phyloP scores from a whole-genome alignment of 208 protist genomes.

The Vickermania spadyakhi region DNA sequence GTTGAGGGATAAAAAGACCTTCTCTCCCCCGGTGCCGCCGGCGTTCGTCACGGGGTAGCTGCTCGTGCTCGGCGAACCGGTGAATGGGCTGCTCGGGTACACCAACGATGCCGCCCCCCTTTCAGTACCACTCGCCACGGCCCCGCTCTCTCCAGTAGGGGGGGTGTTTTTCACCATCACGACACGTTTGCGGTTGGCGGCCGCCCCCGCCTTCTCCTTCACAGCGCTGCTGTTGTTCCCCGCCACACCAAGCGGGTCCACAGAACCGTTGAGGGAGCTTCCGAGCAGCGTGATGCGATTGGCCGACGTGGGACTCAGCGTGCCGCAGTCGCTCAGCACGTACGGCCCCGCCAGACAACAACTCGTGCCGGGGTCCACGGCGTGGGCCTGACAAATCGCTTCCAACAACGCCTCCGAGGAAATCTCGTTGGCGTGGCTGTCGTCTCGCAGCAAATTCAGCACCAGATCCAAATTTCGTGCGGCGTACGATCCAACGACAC shows the following conservation, averaged over 20 bases:
- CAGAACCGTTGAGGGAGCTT: background rate
- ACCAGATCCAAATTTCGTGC: constrained; percentile 14
- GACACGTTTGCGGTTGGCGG: background rate
- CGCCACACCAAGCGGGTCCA: background rate
- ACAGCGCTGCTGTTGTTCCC: background rate
- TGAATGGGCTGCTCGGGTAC: background rate
- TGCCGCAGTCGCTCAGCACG: background rate
- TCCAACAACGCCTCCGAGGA: constrained; percentile 9
- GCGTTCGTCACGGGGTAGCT: background rate
- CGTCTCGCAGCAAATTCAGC: constrained; percentile 18
- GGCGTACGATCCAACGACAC: constrained; percentile 19
- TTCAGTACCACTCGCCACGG: background rate
- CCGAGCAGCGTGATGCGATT: background rate
- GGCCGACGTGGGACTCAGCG: background rate
- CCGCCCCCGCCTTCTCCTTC: background rate
- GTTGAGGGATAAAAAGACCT: constrained; percentile 14
- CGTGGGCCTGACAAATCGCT: background rate
- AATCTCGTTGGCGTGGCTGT: constrained; percentile 27
- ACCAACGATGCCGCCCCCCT: background rate
- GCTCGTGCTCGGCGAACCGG: background rate
- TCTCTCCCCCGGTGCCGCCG: background rate
- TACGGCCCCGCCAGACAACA: background rate
- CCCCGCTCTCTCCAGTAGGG: background rate
- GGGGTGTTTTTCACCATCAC: background rate
- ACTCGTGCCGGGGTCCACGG: background rate